Percentiles rank a stretch among this genome's conserved stretches.
These are phyloP conservation scores for Porphyrellus cyaneotinctus DNA, from an alignment of 768 basidiomycete genomes.

Conservation along the genomic window DNA sequence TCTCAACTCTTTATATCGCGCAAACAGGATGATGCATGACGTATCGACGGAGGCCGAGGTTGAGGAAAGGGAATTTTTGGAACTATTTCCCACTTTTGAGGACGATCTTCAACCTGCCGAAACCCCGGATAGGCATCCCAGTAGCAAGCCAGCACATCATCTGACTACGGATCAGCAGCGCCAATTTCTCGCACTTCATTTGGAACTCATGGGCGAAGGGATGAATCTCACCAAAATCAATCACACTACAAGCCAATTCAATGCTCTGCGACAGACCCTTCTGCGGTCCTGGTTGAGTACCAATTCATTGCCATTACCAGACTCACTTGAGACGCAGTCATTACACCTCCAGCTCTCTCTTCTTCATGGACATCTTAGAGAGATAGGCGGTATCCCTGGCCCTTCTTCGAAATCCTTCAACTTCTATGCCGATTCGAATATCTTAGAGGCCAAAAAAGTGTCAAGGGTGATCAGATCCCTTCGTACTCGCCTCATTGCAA, in stretches of 20 bases:
- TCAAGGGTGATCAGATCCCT: constrained; percentile 49
- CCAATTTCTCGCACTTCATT: constrained; percentile 47
- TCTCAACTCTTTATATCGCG: constrained; percentile 74
- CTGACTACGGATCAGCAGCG: constrained; percentile 23
- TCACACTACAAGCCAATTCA: constrained; percentile 24
- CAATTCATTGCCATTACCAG: constrained; percentile 31
- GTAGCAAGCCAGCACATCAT: constrained; percentile 27
- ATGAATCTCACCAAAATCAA: background rate
- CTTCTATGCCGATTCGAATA: constrained; percentile 81
- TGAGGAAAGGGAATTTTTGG: constrained; percentile 80
- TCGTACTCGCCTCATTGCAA: constrained; percentile 44
- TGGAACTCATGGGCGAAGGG: constrained; percentile 34
- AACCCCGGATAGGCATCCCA: background rate
- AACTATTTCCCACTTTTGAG: constrained; percentile 83
- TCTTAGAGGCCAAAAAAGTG: constrained; percentile 64
- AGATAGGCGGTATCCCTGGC: constrained; percentile 26
- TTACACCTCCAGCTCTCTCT: constrained; percentile 49
- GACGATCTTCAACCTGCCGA: constrained; percentile 40
- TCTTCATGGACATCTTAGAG: constrained; percentile 40
- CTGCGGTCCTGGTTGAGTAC: constrained; percentile 34
- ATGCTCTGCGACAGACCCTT: constrained; percentile 30
- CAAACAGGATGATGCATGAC: constrained; percentile 48
- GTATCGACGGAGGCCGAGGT: constrained; percentile 64
- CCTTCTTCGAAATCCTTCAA: constrained; percentile 41
- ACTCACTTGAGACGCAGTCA: constrained; percentile 48